These are phyloP conservation scores for Nigrograna mackinnonii DNA, from an alignment of 2,329 filamentous ascomycete genomes.

Conservation along the genomic window DNA sequence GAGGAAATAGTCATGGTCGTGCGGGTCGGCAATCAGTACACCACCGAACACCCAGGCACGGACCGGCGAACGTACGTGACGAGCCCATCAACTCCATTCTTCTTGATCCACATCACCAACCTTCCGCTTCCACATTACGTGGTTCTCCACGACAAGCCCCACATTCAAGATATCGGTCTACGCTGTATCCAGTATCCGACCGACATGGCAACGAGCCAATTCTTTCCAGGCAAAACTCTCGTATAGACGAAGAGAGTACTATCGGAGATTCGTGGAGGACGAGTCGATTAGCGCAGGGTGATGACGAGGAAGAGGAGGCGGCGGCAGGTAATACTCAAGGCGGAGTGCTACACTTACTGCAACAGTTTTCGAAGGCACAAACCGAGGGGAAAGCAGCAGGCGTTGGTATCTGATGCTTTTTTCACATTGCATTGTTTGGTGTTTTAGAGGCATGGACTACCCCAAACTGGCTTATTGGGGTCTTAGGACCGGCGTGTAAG, in stretches of 20 bases:
- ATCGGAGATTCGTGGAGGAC: slow-evolving; percentile 63
- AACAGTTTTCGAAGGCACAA: slow-evolving; percentile 69
- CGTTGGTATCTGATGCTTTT: slow-evolving; percentile 27
- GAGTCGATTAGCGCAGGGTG: slow-evolving; percentile 45
- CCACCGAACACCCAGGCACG: slow-evolving; percentile 26
- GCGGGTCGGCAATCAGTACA: slow-evolving; percentile 23
- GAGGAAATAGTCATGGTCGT: slow-evolving; percentile 30
- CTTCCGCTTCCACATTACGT: slow-evolving; percentile 52
- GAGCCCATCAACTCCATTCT: slow-evolving; percentile 75
- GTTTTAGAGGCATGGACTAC: slow-evolving; percentile 2
- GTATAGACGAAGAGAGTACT: slow-evolving; percentile 59
- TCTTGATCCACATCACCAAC: slow-evolving; percentile 76
- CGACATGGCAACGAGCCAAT: slow-evolving; percentile 17
- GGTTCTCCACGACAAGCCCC: slow-evolving; percentile 51
- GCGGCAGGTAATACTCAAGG: slow-evolving; percentile 47
- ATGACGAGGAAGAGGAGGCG: slow-evolving; percentile 54
- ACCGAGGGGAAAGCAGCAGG: slow-evolving; percentile 50
- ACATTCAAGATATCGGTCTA: slow-evolving; percentile 49
- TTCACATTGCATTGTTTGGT: neutral
- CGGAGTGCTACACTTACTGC: slow-evolving; percentile 67
- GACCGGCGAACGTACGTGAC: slow-evolving; percentile 20
- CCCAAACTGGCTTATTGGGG: too few relatives aligned
- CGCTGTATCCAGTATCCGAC: slow-evolving; percentile 20
- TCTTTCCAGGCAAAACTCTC: slow-evolving; percentile 10
- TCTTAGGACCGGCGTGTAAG: too few relatives aligned